Percentiles rank a stretch among this genome's conserved stretches.
These are phyloP conservation scores for Lactarius tabidus DNA, from an alignment of 768 basidiomycete species.

Conservation along the genomic window DNA sequence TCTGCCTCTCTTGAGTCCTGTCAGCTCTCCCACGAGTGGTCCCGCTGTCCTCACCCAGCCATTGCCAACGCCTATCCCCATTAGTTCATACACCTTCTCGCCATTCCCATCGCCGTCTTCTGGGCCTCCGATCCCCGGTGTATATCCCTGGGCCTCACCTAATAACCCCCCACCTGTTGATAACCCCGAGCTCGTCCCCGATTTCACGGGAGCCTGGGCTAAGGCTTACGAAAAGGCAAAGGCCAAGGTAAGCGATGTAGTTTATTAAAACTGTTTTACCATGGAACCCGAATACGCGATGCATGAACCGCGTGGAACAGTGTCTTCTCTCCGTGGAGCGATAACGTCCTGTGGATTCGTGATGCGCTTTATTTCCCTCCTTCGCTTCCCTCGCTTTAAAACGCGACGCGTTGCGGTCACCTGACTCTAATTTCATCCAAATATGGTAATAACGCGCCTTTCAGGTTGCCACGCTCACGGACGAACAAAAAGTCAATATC, in stretches of 20 bases:
- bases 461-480: conserved; percentile 19
- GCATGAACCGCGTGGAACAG: background rate
- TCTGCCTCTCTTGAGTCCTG: conserved; percentile 9
- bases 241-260: conserved; percentile 22
- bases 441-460: background rate
- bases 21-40: background rate
- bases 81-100: conserved; percentile 14
- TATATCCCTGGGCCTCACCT: conserved; percentile 55
- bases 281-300: background rate
- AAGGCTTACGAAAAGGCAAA: conserved; percentile 57
- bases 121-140: conserved; percentile 46
- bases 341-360: background rate
- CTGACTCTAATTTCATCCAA: background rate
- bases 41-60: conserved; percentile 4
- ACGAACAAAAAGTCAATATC: conserved; percentile 26
- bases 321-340: background rate
- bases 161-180: conserved; percentile 50
- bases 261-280: background rate
- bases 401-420: background rate
- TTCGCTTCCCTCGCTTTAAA: background rate
- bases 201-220: conserved; percentile 53
- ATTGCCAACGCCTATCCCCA: conserved; percentile 10
- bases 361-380: background rate
- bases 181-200: conserved; percentile 40
- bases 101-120: conserved; percentile 35